Evolutionary conservation across 202 grass and related monocot species (phyloP), one percentile per base, ranked within the genome.

Genomic region (Setaria viridis): DNA sequence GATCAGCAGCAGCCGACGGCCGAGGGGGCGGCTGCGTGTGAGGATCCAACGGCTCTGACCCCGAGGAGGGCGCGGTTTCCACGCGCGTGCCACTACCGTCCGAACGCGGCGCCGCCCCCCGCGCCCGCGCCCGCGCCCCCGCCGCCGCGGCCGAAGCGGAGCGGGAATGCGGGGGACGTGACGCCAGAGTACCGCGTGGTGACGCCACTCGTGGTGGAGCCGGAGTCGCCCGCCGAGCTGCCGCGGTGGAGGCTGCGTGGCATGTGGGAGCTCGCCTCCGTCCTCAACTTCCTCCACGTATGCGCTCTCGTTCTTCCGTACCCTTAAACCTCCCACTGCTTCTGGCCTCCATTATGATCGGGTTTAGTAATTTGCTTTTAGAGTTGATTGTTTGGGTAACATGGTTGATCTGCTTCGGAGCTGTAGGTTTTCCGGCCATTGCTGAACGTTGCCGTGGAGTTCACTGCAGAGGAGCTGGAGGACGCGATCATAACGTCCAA

Each of bases 201-300:
- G 25, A 98, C 93, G 41, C 89, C 89, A 62, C 91, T 98, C 20
- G 86, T 94, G 16, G 69, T 51, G 29, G 91, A 90, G 80, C 88
- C 93, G 54, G 60, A 54, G 58, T 79, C 80, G 25, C 88, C 88
- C 17, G 78, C 81, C 19, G 86, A 95, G 45, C 76, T 89, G 20
- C 93, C 91, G 55, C 88, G 86, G 15, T 94, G 90, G 87, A 80
- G 86, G 84, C 90, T 99, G 56, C 84, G 96, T 60, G 72, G 91
- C 86, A 99, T 99, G 93, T 99, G 96, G 96, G 91, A 99, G 82
- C 90, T 95, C 79, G 93, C 96, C 50, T 94, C 88, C 78, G 86
- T 95, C 51, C 91, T 99, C 84, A 92, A 95, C 88, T 99, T 99
- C 79, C 73, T 99, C 83, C 76, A 99, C 80, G 96, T 99, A 86